Base-by-base conservation (phyloP, 148 eudicot genomes). In the Cornus controversa region DNA sequence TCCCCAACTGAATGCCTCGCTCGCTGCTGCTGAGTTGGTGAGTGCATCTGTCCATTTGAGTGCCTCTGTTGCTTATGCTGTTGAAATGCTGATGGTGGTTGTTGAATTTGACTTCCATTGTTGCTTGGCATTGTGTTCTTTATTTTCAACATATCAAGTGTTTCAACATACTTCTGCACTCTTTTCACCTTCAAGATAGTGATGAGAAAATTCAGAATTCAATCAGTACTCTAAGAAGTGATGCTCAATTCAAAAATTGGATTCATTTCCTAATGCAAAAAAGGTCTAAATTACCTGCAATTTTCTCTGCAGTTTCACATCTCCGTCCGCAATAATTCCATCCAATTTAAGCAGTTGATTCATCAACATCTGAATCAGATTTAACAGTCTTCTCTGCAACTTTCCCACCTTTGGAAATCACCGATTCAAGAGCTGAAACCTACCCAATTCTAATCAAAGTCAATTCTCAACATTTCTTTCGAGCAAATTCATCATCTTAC, bases 141-240 rank as follows among this genome's bases (percentile, higher is more conserved):
- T 3, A 89, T 58, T 89, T 94, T 94, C 67, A 94, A 82, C 80
- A 85, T 13, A 67, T 94, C 98, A 34, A 96, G 86, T 14, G 88
- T 92, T 82, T 96, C 99, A 20, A 96, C 97, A 71, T 79, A 90
- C 71, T 93, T 96, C 77, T 96, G 98, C 75, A 94, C 93, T 80
- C 98, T 91, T 76, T 29, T 84, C 53, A 90, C 98, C 98, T 94
- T 70, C 74, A 75, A 67, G 40, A 80, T 53, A 76, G 29, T 45
- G 9, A 62, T 71, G 27, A 31, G 57, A 24, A 75, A 16, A 47
- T 26, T 65, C 22, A 18, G 16, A 42, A 40, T 13, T 60, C n/a
- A 57, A 14, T 20, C 18, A 50, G 57, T 50, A 9, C 15, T 50
- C 57, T 50, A 50, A 15, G 57, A 14, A 58, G 7, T 28, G 20